Base-by-base conservation (phyloP, 2,329 filamentous ascomycete genomes). In the Parafenestella ontariensis region DNA sequence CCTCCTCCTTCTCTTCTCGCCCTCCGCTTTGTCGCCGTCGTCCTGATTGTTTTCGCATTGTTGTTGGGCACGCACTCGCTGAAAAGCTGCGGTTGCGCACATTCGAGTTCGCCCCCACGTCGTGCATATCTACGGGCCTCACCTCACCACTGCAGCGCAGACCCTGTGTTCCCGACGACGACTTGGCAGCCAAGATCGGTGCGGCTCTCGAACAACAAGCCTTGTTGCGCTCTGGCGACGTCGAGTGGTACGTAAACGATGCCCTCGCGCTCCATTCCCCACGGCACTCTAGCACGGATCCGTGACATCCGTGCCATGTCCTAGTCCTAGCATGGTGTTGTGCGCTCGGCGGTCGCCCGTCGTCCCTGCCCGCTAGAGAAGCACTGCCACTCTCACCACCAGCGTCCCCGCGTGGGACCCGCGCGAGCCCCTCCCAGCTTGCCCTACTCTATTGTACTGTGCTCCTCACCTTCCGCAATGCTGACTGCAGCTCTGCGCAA, bases 121-220 rank as follows among this genome's bases (percentile, higher is more conserved):
- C 17, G 3, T 39, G 36, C 18, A 39, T 17, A 39, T 21, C 17
- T 10, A 21, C 36, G 18, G 9, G 13, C 37, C 8, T 24, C 43
- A 18, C 13, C 36, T 29, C 29, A 33, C 7, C 37, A 40, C 48
- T 48, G 42, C 8, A 28, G 40, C 20, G 37, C 54, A 48, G 45
- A 48, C 54, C 52, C 47, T 40, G 60, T 58, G 62, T 64, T 61
- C 54, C 48, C 49, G n/a, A 18, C 37, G 52, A 61, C 59, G 60
- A 62, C 65, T 66, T 66, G 63, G 63, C 64, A 62, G 65, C 65
- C 65, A 68, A 68, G 62, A 61, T 56, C 40, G 42, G 50, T 66
- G 57, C 58, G 57, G 60, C 62, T 66, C 64, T 66, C 59, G 59
- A 57, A 49, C 50, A 62, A 59, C 50, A 62, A 59, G 59, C 51